These are phyloP conservation scores for Sugiyamaella floridensis DNA, from an alignment of 805 yeast genomes.

Conservation along the genomic window DNA sequence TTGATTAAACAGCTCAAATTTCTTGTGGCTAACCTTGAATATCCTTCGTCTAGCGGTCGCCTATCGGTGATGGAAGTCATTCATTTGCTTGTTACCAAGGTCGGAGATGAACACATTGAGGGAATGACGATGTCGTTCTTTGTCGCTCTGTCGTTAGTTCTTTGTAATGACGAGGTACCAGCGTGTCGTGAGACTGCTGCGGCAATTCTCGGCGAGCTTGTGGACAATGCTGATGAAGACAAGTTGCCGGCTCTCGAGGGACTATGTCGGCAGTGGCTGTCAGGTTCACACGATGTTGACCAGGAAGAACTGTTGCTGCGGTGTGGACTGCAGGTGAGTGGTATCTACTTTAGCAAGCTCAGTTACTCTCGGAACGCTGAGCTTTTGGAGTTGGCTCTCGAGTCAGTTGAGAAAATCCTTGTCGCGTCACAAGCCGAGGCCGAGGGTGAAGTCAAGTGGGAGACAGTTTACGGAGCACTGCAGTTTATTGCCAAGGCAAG, in stretches of 20 bases:
- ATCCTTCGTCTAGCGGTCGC: slow-evolving; percentile 81
- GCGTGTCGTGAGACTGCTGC: slow-evolving; percentile 82
- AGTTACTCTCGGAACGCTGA: slow-evolving; percentile 38
- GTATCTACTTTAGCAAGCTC: slow-evolving; percentile 47
- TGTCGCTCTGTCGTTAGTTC: slow-evolving; percentile 69
- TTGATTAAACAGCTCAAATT: slow-evolving; percentile 76
- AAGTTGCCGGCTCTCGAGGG: slow-evolving; percentile 34
- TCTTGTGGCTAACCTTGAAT: slow-evolving; percentile 70
- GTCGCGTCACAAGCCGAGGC: slow-evolving; percentile 35
- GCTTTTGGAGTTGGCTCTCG: slow-evolving; percentile 39
- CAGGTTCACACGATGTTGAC: slow-evolving; percentile 31
- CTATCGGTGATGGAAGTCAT: slow-evolving; percentile 86
- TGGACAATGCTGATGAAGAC: slow-evolving; percentile 39
- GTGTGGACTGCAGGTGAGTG: slow-evolving; percentile 70
- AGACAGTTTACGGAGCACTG: slow-evolving; percentile 61
- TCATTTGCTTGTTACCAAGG: slow-evolving; percentile 59
- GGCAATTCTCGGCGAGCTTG: slow-evolving; percentile 47
- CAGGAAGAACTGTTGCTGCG: slow-evolving; percentile 48
- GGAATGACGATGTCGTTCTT: slow-evolving; percentile 58
- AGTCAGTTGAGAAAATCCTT: slow-evolving; percentile 31
- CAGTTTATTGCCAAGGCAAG: slow-evolving; percentile 36
- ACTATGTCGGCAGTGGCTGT: slow-evolving; percentile 55
- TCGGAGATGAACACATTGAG: slow-evolving; percentile 44
- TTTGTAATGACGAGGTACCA: slow-evolving; percentile 68
- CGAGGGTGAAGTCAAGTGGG: slow-evolving; percentile 57